Conservation (phyloP, 176 grass and related monocot genomes). For the Oryza officinalis region DNA sequence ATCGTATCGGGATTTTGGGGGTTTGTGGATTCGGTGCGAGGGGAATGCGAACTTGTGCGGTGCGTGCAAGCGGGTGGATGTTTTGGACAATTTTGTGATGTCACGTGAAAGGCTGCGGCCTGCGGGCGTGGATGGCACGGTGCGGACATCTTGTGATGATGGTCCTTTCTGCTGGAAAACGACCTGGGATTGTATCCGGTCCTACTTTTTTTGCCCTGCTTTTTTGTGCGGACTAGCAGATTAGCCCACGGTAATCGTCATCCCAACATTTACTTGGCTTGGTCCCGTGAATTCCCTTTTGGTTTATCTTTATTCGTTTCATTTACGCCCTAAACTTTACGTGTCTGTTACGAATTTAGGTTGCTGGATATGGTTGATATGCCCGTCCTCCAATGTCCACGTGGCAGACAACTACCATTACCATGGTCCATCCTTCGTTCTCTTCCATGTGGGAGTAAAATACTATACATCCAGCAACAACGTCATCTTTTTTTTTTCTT, state of each 20-base stretch:
- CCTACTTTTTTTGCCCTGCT: background rate
- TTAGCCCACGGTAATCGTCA: background rate
- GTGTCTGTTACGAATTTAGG: background rate
- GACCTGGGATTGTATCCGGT: background rate
- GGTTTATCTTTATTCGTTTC: background rate
- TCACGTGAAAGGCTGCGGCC: background rate
- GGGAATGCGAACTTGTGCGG: conserved; percentile 7
- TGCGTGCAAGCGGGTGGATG: background rate
- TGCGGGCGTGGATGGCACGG: background rate
- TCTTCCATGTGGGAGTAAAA: background rate
- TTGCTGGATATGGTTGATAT: background rate
- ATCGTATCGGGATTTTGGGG: background rate
- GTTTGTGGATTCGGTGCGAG: background rate
- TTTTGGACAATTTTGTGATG: background rate
- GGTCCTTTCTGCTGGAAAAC: conserved; percentile 24
- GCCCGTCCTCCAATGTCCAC: background rate
- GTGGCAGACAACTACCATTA: background rate
- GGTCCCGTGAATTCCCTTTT: background rate
- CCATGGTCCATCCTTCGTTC: conserved; percentile 13
- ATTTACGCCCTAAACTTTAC: background rate
- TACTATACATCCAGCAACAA: background rate
- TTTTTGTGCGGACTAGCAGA: background rate
- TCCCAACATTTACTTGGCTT: background rate
- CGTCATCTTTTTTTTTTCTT: background rate
- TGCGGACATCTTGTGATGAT: background rate